These are phyloP conservation scores for Lactarius indigo DNA, from an alignment of 768 basidiomycete genomes.

Conservation along the genomic window DNA sequence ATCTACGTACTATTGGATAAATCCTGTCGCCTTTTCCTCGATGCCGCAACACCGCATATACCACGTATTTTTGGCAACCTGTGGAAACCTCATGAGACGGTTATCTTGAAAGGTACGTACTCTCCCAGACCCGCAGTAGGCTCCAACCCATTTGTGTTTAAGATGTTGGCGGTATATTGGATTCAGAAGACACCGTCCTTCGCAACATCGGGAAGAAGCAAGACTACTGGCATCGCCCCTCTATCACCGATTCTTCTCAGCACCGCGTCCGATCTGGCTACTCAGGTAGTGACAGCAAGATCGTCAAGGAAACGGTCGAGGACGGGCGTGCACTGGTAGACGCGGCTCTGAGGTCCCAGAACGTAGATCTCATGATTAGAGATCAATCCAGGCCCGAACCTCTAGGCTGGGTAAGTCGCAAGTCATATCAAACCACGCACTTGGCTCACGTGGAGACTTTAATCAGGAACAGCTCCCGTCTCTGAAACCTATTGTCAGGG, in stretches of 20 bases:
- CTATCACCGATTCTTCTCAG: background rate
- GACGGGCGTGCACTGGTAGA: background rate
- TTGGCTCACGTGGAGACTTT: background rate
- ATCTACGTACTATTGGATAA: background rate
- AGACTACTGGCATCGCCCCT: background rate
- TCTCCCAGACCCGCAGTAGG: no score
- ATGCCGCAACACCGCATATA: background rate
- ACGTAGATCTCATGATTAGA: background rate
- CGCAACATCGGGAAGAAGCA: background rate
- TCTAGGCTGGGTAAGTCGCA: background rate
- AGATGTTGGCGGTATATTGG: background rate
- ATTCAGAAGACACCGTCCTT: background rate
- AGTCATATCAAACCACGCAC: background rate
- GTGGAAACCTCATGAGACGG: constrained; percentile 1
- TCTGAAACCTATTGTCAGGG: background rate
- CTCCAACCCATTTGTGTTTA: background rate
- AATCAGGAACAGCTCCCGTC: background rate
- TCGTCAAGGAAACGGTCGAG: background rate
- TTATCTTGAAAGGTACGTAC: constrained; percentile 13
- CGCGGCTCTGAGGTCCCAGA: background rate
- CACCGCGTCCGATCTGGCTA: background rate
- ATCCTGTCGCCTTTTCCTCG: background rate
- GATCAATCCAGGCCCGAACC: background rate
- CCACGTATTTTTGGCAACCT: constrained; percentile 5
- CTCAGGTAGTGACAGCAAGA: background rate